Conservation (phyloP, 2,329 filamentous ascomycete species). For the Arachnopeziza araneosa region DNA sequence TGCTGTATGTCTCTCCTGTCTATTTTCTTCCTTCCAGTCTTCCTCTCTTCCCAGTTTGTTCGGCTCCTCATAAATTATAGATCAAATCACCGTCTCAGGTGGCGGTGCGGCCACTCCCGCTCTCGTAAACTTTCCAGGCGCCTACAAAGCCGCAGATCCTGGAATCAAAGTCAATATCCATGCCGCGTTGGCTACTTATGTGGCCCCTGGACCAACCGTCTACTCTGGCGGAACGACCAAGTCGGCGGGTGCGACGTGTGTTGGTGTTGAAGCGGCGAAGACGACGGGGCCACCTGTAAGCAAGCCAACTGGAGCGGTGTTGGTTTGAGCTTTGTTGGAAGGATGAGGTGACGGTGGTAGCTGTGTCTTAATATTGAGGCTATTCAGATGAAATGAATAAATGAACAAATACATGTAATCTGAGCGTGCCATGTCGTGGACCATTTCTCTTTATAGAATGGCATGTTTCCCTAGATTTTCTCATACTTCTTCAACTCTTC, state of each 20-base stretch:
- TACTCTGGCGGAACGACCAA: neutral
- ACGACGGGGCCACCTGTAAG: neutral
- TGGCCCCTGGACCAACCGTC: constrained; percentile 33
- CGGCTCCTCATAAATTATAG: neutral
- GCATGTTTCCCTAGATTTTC: no score
- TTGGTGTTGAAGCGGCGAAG: neutral
- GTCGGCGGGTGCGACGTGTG: neutral
- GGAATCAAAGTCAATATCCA: constrained; percentile 44
- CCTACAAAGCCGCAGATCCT: constrained; percentile 41
- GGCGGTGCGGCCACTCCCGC: constrained; percentile 37
- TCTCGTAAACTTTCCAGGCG: constrained; percentile 41
- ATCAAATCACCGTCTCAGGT: constrained; percentile 41
- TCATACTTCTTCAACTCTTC: no score
- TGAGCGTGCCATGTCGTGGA: no score
- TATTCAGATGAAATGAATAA: no score
- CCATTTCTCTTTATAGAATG: no score
- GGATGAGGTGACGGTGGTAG: no score
- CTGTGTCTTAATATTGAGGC: no score
- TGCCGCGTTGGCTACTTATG: constrained; percentile 32
- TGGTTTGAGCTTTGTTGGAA: no score
- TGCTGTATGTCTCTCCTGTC: constrained; percentile 23
- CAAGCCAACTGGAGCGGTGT: neutral
- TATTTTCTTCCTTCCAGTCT: no score
- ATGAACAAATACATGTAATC: no score
- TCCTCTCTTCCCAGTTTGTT: neutral